phyloP scores from a whole-genome alignment of 2,329 filamentous ascomycete genomes.

The Drechmeria coniospora region DNA sequence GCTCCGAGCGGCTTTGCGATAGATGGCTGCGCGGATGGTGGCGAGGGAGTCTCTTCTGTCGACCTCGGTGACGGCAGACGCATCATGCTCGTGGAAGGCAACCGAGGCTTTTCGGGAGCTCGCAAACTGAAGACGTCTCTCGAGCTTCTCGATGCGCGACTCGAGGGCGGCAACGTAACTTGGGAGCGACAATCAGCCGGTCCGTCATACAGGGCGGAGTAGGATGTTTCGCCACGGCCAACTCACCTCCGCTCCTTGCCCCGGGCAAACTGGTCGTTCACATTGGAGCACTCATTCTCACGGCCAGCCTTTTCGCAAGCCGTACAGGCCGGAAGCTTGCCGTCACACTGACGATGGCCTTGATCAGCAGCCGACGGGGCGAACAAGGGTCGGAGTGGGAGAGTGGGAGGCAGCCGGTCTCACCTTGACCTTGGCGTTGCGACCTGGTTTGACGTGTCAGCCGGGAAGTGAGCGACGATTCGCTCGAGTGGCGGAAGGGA shows the following conservation, averaged over 20 bases:
- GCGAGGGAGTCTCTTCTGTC: constrained; percentile 51
- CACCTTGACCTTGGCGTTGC: constrained; percentile 84
- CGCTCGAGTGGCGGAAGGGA: not conserved
- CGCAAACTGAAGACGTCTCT: constrained; percentile 58
- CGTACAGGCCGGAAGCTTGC: constrained; percentile 86
- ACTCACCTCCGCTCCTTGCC: constrained; percentile 78
- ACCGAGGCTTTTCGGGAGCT: constrained; percentile 57
- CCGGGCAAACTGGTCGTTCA: constrained; percentile 87
- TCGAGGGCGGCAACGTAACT: constrained; percentile 94
- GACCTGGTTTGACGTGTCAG: no score
- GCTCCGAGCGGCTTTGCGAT: constrained; percentile 46
- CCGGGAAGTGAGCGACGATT: constrained; percentile 2
- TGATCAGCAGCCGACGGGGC: not conserved
- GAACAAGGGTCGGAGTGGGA: not conserved
- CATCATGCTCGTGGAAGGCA: constrained; percentile 45
- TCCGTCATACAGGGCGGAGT: not conserved
- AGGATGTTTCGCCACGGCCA: not conserved
- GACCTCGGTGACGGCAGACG: constrained; percentile 16
- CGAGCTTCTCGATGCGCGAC: constrained; percentile 73
- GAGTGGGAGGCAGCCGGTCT: constrained; percentile 1
- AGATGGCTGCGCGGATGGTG: constrained; percentile 44
- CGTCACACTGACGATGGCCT: constrained; percentile 56
- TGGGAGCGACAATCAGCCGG: not conserved
- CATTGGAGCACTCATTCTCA: constrained; percentile 75
- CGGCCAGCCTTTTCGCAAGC: constrained; percentile 87